A percentile compares a stretch with the other conserved stretches of the same genome.
Conservation (phyloP, 306 rosid genomes). For the Lagenaria siceraria region DNA sequence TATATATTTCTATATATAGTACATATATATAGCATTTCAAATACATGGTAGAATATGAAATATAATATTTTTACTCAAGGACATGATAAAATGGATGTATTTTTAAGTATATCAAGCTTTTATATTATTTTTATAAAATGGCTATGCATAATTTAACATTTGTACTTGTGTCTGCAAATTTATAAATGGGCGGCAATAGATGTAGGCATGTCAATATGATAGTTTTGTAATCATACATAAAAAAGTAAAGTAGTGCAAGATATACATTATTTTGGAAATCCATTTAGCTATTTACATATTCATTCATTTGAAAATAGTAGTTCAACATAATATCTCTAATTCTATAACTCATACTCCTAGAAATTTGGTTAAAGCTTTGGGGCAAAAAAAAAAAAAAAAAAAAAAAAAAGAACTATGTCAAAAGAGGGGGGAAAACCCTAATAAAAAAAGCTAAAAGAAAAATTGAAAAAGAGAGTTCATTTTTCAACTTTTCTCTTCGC, state of each 20-base stretch:
- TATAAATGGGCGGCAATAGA: neutral
- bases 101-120: neutral
- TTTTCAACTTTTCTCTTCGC: too few species aligned
- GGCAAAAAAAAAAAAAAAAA: too few species aligned
- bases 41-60: neutral
- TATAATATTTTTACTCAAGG: neutral
- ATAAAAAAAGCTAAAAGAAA: too few species aligned
- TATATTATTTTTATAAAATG: neutral
- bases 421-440: too few species aligned
- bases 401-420: too few species aligned
- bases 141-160: neutral
- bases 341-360: too few species aligned
- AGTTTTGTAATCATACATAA: neutral
- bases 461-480: too few species aligned
- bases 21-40: neutral
- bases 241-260: neutral
- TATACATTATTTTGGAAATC: neutral
- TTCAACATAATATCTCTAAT: neutral
- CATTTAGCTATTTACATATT: neutral
- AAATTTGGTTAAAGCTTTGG: too few species aligned
- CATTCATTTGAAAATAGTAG: neutral
- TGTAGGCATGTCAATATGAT: neutral
- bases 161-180: neutral
- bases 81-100: neutral
- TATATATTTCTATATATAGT: too few species aligned